Evolutionary conservation across 257 asterid species (phyloP).

Genomic region (Nicotiana otophora): DNA sequence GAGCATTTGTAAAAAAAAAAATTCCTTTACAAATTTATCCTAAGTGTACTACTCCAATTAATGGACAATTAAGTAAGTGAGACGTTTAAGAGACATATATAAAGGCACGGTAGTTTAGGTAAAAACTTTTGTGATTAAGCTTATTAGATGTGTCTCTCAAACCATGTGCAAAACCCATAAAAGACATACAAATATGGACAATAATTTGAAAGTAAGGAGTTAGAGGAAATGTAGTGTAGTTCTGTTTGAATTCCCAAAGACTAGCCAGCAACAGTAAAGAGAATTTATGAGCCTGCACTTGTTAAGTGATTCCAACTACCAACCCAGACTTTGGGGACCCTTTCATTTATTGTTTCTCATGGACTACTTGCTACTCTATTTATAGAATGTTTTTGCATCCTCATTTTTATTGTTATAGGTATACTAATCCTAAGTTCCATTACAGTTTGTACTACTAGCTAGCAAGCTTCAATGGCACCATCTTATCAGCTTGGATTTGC

Average conservation of each 20-base stretch:
- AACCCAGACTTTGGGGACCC: neutral
- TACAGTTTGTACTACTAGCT: neutral
- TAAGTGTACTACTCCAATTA: too few species aligned
- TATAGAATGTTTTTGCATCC: neutral
- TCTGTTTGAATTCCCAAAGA: neutral
- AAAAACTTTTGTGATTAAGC: too few species aligned
- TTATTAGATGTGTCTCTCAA: too few species aligned
- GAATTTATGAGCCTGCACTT: slow-evolving; percentile 2
- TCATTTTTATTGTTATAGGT: neutral
- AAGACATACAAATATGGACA: too few species aligned
- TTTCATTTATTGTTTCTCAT: slow-evolving; percentile 2
- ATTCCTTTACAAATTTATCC: too few species aligned
- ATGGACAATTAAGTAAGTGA: too few species aligned
- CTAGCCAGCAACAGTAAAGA: neutral
- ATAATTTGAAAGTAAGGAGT: neutral
- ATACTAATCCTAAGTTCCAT: neutral
- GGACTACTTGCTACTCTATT: neutral
- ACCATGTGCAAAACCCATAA: too few species aligned
- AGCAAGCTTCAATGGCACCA: slow-evolving; percentile 31
- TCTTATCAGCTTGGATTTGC: slow-evolving; percentile 10
- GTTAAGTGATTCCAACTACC: slow-evolving; percentile 12
- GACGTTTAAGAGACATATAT: too few species aligned
- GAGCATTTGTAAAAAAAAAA: too few species aligned
- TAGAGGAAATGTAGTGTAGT: neutral
- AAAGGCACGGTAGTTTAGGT: too few species aligned